Conservation (phyloP, 768 basidiomycete genomes). For the Steccherinum ochraceum region DNA sequence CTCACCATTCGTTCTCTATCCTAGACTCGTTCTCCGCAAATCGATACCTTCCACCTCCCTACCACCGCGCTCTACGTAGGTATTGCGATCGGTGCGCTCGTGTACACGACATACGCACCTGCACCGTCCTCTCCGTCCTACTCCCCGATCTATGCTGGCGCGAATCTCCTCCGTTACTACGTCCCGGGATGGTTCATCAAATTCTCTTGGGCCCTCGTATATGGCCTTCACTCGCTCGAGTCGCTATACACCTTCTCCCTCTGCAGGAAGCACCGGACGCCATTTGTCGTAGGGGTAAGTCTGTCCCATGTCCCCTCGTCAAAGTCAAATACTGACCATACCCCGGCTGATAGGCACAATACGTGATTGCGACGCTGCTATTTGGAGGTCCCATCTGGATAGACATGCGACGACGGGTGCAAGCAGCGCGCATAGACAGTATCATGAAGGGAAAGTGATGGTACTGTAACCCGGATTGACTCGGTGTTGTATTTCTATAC, state of each 20-base stretch:
- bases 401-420: constrained; percentile 52
- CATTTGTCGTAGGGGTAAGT: constrained; percentile 33
- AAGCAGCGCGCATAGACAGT: constrained; percentile 66
- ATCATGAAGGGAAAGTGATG: constrained; percentile 65
- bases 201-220: constrained; percentile 27
- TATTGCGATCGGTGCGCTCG: constrained; percentile 24
- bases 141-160: constrained; percentile 17
- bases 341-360: constrained; percentile 36
- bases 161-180: constrained; percentile 8
- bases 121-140: constrained; percentile 11
- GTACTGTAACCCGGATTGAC: background rate
- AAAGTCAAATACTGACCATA: no score
- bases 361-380: constrained; percentile 43
- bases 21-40: constrained; percentile 60
- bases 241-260: constrained; percentile 40
- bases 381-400: constrained; percentile 51
- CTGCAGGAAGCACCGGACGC: constrained; percentile 46
- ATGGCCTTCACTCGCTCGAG: constrained; percentile 40
- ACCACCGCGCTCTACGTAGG: constrained; percentile 18
- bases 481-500: background rate
- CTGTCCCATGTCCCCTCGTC: constrained; percentile 4
- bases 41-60: constrained; percentile 50
- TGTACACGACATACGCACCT: constrained; percentile 27
- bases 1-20: background rate
- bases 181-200: constrained; percentile 19